Conservation (phyloP, 202 grass and related monocot species). For the Carex sylvatica region DNA sequence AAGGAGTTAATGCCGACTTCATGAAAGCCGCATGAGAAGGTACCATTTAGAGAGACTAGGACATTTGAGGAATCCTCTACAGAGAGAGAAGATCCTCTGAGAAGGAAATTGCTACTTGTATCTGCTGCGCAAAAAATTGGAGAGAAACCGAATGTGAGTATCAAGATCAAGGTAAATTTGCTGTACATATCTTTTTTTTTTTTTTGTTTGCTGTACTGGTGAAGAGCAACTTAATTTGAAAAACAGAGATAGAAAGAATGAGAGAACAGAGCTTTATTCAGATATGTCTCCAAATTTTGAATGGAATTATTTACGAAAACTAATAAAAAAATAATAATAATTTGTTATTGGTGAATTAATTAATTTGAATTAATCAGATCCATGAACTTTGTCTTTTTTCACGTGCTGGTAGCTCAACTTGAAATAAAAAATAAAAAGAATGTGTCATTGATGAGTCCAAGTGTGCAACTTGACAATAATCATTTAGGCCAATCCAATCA, state of each 20-base stretch:
- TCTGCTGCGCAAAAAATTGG: background rate
- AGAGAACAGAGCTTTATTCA: background rate
- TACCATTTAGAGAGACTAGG: constrained; percentile 37
- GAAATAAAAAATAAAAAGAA: no score
- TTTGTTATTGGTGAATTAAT: no score
- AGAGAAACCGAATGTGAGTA: background rate
- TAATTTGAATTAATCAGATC: no score
- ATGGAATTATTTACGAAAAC: background rate
- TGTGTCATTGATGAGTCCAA: no score
- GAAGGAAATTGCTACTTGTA: background rate
- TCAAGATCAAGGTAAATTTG: background rate
- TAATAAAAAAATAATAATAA: background rate
- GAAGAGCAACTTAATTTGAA: background rate
- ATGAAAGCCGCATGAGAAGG: constrained; percentile 62
- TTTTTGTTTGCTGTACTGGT: background rate
- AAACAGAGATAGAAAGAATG: background rate
- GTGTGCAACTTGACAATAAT: no score
- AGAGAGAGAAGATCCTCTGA: constrained; percentile 24
- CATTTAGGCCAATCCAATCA: no score
- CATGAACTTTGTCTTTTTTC: no score
- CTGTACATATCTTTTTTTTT: background rate
- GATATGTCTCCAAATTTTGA: background rate
- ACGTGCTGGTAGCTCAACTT: no score
- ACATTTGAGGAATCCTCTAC: constrained; percentile 44
- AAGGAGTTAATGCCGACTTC: constrained; percentile 33